phyloP scores from a whole-genome alignment of 768 basidiomycete genomes.

The Hortiboletus flavorubellus region DNA sequence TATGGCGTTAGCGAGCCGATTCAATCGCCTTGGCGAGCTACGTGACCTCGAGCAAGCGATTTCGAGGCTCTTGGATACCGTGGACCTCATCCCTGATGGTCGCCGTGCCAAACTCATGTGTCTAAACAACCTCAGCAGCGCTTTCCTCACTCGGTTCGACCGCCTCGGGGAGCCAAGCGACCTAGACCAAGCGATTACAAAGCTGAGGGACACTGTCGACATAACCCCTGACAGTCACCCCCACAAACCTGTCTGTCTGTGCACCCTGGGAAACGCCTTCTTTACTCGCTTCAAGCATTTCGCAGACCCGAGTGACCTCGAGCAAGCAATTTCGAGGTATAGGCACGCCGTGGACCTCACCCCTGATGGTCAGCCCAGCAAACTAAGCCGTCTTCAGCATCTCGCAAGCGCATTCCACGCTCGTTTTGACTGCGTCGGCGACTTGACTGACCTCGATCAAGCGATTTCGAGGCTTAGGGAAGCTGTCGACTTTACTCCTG shows the following conservation, averaged over 20 bases:
- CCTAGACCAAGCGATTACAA: neutral
- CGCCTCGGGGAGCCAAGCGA: neutral
- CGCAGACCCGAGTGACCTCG: neutral
- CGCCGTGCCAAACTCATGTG: neutral
- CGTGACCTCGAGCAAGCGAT: neutral
- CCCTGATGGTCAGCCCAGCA: neutral
- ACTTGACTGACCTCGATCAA: neutral
- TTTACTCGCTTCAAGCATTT: neutral
- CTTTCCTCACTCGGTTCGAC: neutral
- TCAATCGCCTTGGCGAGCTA: neutral
- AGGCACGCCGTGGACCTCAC: neutral
- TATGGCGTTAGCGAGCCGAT: neutral
- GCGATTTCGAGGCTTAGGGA: neutral
- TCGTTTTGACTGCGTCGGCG: neutral
- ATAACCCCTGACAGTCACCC: neutral
- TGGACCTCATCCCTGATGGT: neutral
- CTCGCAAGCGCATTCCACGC: neutral
- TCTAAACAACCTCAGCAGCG: neutral
- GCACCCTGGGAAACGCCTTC: neutral
- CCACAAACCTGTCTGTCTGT: neutral
- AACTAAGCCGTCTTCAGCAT: neutral
- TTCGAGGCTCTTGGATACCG: neutral
- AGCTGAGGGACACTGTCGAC: neutral
- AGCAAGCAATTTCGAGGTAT: neutral
- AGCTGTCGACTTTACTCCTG: neutral